These are phyloP conservation scores for Stipa capillata DNA, from an alignment of 176 grass and related monocot genomes.

Conservation along the genomic window DNA sequence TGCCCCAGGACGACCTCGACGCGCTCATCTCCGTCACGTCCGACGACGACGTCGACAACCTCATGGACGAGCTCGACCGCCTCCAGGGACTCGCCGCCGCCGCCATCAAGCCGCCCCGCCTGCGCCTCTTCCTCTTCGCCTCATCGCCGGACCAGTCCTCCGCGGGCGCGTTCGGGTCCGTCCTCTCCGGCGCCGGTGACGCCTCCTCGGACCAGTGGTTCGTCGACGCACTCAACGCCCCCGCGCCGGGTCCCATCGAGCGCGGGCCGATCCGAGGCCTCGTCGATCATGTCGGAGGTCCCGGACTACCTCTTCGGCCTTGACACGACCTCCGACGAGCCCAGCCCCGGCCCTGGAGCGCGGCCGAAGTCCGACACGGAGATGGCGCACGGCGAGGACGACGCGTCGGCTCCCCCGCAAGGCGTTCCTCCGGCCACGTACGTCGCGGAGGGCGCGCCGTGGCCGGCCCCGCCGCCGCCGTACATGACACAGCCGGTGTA, in stretches of 20 bases:
- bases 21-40: slow-evolving; percentile 78
- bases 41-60: slow-evolving; percentile 88
- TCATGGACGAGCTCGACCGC: slow-evolving; percentile 83
- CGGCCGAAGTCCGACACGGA: slow-evolving; percentile 33
- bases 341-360: not conserved
- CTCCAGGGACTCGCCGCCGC: not conserved
- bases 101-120: slow-evolving; percentile 37
- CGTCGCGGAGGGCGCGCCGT: slow-evolving; percentile 18
- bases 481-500: slow-evolving; percentile 55
- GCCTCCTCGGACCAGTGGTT: slow-evolving; percentile 51
- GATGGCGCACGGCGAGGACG: slow-evolving; percentile 6
- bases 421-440: not conserved
- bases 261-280: slow-evolving; percentile 61
- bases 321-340: slow-evolving; percentile 57
- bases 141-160: slow-evolving; percentile 2
- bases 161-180: slow-evolving; percentile 29
- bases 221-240: slow-evolving; percentile 60
- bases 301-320: slow-evolving; percentile 77
- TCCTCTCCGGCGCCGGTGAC: slow-evolving; percentile 42
- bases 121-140: slow-evolving; percentile 51
- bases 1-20: slow-evolving; percentile 78
- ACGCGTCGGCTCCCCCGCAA: not conserved
- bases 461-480: slow-evolving; percentile 34
- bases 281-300: slow-evolving; percentile 57
- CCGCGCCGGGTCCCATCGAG: slow-evolving; percentile 29